Conservation (phyloP, 2,329 filamentous ascomycete genomes). For the Rosellinia necatrix region DNA sequence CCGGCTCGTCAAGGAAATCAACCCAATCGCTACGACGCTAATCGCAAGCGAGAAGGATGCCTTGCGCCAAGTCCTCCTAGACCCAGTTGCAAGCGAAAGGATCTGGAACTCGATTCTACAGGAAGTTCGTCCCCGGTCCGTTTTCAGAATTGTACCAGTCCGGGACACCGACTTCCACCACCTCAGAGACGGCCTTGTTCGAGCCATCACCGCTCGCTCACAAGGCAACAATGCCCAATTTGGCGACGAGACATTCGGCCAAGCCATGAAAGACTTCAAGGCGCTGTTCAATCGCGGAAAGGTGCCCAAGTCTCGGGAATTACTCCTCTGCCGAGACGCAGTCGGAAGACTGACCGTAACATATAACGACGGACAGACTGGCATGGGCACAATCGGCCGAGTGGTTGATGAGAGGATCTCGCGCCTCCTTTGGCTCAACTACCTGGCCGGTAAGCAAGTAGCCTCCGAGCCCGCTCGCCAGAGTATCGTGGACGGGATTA, state of each 20-base stretch:
- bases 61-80: constrained; percentile 70
- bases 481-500: constrained; percentile 84
- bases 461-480: constrained; percentile 81
- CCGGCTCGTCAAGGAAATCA: constrained; percentile 75
- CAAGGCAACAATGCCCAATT: constrained; percentile 59
- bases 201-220: constrained; percentile 77
- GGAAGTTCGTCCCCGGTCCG: constrained; percentile 70
- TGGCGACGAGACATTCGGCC: constrained; percentile 76
- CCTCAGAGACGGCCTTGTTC: constrained; percentile 86
- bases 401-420: constrained; percentile 81
- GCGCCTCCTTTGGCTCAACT: constrained; percentile 85
- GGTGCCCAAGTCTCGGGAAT: constrained; percentile 77
- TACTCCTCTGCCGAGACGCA: constrained; percentile 72
- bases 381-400: constrained; percentile 65
- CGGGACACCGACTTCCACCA: constrained; percentile 94
- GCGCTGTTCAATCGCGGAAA: constrained; percentile 78
- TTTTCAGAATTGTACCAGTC: constrained; percentile 85
- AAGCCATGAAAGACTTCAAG: constrained; percentile 78
- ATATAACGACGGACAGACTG: constrained; percentile 61
- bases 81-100: constrained; percentile 69
- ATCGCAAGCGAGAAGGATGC: constrained; percentile 80
- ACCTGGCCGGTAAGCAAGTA: constrained; percentile 83
- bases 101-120: constrained; percentile 76
- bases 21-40: constrained; percentile 78
- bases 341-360: constrained; percentile 69